Base-by-base conservation (phyloP, 2,329 filamentous ascomycete genomes). In the Colletotrichum sp. region DNA sequence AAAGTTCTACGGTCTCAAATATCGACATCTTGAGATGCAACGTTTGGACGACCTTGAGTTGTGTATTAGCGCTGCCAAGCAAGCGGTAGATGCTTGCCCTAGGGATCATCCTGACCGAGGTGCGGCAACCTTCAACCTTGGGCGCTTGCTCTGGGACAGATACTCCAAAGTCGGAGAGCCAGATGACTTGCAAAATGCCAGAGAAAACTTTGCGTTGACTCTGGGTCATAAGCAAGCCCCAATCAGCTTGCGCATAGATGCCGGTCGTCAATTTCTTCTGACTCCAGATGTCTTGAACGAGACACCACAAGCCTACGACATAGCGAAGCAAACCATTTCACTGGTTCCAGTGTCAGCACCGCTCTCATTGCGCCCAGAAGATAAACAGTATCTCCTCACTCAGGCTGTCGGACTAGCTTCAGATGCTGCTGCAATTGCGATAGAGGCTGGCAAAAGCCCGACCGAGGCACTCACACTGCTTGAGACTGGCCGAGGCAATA, bases 401-500 rank as follows among this genome's bases (percentile, higher is more conserved):
- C 5, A 69, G 34, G 65, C 76, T 34, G 59, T 61, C 15, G 78
- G 79, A 1, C 21, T 80, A 3, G 75, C 76, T 5, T 78, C 77
- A 29, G 68, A 76, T 47, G 75, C 78, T 4, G 78, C 80, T 8
- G 78, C 77, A 6, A 66, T 76, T 2, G 75, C 76, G 0, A 57
- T 80, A n/a, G 33, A 69, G 16, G 36, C 68, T 21, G 69, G 59
- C 27, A 72, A 76, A 55, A 24, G 38, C 4, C 57, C 76, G 0
- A 3, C 29, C 15, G 51, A 47, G 5, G 79, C 78, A 0, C 16
- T 81, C 0, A 29, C 66, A 13, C 64, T 78, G 12, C 77, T 82
- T 3, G 80, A 82, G 34, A 73, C 62, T 3, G 80, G 80, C 15
- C 79, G 80, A n/a, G 79, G 78, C 11, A 71, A 81, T 2, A 72